These are phyloP conservation scores for Morella rubra DNA, from an alignment of 306 rosid genomes.

Conservation along the genomic window DNA sequence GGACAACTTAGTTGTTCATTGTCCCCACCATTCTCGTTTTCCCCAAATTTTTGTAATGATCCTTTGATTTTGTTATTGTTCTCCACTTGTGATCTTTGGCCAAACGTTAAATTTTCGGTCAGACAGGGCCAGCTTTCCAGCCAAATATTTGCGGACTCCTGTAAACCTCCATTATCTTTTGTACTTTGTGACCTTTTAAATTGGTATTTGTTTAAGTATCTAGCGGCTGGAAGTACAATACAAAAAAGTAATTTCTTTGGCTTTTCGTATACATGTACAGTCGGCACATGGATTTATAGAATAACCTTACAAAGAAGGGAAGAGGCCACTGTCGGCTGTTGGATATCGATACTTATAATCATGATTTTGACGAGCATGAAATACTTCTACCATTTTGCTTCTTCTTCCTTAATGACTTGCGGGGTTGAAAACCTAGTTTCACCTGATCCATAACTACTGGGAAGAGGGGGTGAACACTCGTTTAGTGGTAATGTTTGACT, in stretches of 20 bases:
- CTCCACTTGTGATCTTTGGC: too few relatives aligned
- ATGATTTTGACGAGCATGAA: background rate
- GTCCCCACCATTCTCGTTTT: too few relatives aligned
- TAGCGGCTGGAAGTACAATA: background rate
- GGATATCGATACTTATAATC: background rate
- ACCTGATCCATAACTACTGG: too few relatives aligned
- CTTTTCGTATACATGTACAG: conserved; percentile 17
- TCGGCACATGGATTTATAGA: conserved; percentile 27
- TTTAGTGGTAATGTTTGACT: too few relatives aligned
- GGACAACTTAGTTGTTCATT: too few relatives aligned
- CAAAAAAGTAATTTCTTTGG: background rate
- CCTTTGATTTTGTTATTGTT: too few relatives aligned
- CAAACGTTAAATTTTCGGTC: background rate
- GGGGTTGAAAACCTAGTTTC: too few relatives aligned
- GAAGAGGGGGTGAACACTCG: too few relatives aligned
- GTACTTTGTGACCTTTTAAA: background rate
- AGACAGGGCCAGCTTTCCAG: background rate
- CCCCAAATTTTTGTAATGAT: too few relatives aligned
- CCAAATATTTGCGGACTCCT: background rate
- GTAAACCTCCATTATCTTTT: background rate
- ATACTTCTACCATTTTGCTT: too few relatives aligned
- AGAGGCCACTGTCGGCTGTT: conserved; percentile 6
- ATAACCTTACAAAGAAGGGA: background rate
- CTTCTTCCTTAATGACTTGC: too few relatives aligned
- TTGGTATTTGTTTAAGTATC: background rate